Base-by-base conservation (phyloP, 192 early-diverging fungal species). In the Rhizophlyctis rosea region DNA sequence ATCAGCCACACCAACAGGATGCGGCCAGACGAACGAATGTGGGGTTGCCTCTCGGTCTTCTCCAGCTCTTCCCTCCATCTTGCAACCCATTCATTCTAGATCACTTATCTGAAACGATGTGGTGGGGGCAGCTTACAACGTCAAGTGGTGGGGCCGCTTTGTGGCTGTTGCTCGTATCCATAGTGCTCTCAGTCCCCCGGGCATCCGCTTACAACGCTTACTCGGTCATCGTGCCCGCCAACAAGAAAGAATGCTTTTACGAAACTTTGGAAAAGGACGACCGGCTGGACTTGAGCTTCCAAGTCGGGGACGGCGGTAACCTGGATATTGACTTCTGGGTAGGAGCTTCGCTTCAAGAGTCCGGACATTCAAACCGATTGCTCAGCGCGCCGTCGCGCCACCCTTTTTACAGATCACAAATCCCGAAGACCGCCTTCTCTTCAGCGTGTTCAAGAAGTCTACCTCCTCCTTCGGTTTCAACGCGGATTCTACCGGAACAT, bases 251-350 rank as follows among this genome's bases (percentile, higher is more conserved):
- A 53, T 90, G 89, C 67, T 90, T 87, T 69, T 86, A 75, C 72
- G 89, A 90, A 61, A 59, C 73, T 1, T 67, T 90, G 11, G 72
- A 85, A 18, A 49, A 59, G 25, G 76, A 67, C 23, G 87, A 89
- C 59, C 75, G 79, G 51, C 63, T 90, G 32, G 87, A 87, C 60
- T 54, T 89, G 23, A 74, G 81, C n/a, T 91, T 73, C 64, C 81
- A 91, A 66, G 87, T 90, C 48, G 78, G 76, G 44, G 82, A 84
- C 31, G 86, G 84, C 47, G 84, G 81, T 30, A 67, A 81, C 60
- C 61, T 85, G 34, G 86, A 86, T 53, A 75, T 90, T 65, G 87
- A 90, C 62, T 90, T 87, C 52, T 74, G 65, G 81, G 86, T 87
- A 80, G 62, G 68, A 47, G 1, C 3, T 7, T 9, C 49, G 14